phyloP scores from a whole-genome alignment of 1,139 yeast genomes.

The Nakaseomyces nivariensis region DNA sequence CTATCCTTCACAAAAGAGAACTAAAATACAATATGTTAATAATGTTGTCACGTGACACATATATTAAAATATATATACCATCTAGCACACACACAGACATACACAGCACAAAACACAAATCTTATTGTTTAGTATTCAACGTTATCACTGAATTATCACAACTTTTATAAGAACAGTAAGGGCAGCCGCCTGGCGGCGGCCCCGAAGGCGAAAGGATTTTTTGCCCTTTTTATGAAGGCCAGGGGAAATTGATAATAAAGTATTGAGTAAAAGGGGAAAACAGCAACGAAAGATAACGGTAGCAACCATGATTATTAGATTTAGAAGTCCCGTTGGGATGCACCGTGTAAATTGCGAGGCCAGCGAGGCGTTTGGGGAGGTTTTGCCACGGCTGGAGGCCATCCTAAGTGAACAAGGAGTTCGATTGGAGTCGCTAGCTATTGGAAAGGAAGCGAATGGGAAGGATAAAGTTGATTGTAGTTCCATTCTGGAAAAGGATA shows the following conservation, averaged over 20 bases:
- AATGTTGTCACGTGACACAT: too few species aligned
- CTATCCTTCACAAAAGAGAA: too few species aligned
- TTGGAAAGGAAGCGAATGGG: conserved; percentile 28
- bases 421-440: conserved; percentile 25
- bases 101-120: too few species aligned
- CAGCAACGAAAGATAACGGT: background rate
- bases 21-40: too few species aligned
- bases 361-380: conserved; percentile 38
- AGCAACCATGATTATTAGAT: conserved; percentile 55
- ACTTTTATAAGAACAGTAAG: too few species aligned
- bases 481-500: conserved; percentile 36
- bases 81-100: too few species aligned
- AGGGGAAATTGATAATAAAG: background rate
- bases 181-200: too few species aligned
- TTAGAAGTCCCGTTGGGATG: conserved; percentile 78
- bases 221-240: too few species aligned
- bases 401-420: conserved; percentile 20
- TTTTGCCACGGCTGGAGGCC: conserved; percentile 36
- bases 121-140: too few species aligned
- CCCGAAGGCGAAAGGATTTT: too few species aligned
- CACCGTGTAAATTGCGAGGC: conserved; percentile 51
- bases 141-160: too few species aligned
- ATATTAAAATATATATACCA: too few species aligned
- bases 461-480: conserved; percentile 38
- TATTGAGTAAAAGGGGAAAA: background rate